These are phyloP conservation scores for Trichoderma orchidacearum DNA, from an alignment of 495 filamentous ascomycete genomes.

Conservation along the genomic window DNA sequence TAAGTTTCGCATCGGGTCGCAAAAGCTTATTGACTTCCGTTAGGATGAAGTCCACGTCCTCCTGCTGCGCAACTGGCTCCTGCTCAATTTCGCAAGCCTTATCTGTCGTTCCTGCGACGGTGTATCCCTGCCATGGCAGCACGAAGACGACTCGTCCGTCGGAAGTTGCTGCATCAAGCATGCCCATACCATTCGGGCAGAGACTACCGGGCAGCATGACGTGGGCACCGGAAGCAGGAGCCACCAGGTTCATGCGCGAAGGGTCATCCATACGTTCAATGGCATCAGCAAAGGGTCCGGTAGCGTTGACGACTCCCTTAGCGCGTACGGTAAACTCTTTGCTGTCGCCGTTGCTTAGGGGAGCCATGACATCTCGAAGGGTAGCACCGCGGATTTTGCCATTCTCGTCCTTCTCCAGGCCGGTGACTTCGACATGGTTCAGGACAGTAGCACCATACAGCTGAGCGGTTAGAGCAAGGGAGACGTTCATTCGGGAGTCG, in stretches of 20 bases:
- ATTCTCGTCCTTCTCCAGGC: slow-evolving; percentile 47
- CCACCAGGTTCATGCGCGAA: slow-evolving; percentile 49
- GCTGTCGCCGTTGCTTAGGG: slow-evolving; percentile 52
- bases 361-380: slow-evolving; percentile 51
- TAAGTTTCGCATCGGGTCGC: slow-evolving; percentile 58
- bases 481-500: slow-evolving; percentile 73
- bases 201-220: slow-evolving; percentile 71
- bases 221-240: slow-evolving; percentile 64
- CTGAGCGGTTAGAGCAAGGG: slow-evolving; percentile 63
- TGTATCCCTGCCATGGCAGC: slow-evolving; percentile 74
- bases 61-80: slow-evolving; percentile 56
- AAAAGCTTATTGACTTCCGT: slow-evolving; percentile 57
- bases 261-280: slow-evolving; percentile 59
- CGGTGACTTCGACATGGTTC: slow-evolving; percentile 61
- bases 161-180: slow-evolving; percentile 64
- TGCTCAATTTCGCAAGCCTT: slow-evolving; percentile 48
- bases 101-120: slow-evolving; percentile 69
- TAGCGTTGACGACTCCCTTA: slow-evolving; percentile 2
- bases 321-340: background rate
- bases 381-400: slow-evolving; percentile 53
- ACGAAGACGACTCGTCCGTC: slow-evolving; percentile 77
- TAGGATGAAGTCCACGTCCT: slow-evolving; percentile 70
- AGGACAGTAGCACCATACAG: slow-evolving; percentile 63
- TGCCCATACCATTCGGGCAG: slow-evolving; percentile 61
- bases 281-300: slow-evolving; percentile 63